Conservation (phyloP, 2,329 filamentous ascomycete genomes). For the Cercospora canescens region DNA sequence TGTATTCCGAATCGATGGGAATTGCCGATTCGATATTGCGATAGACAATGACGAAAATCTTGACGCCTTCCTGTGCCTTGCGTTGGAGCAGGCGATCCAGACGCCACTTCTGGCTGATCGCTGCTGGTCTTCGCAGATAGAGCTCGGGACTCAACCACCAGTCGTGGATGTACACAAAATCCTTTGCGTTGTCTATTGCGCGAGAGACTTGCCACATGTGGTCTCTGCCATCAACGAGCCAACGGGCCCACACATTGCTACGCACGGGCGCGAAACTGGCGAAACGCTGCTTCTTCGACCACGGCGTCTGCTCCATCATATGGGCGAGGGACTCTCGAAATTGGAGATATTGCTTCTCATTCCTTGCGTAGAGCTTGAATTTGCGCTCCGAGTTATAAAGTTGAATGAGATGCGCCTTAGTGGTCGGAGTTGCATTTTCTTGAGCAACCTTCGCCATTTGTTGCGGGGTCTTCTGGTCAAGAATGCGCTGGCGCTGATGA, state of each 20-base stretch:
- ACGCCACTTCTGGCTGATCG: conserved; percentile 97
- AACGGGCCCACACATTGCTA: conserved; percentile 84
- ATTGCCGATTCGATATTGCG: conserved; percentile 96
- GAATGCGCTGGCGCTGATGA: conserved; percentile 59
- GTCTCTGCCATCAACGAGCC: conserved; percentile 94
- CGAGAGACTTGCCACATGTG: conserved; percentile 99
- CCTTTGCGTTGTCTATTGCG: conserved; percentile 93
- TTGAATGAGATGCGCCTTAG: conserved; percentile 81
- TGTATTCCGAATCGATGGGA: conserved; percentile 97
- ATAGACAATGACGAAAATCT: conserved; percentile 97
- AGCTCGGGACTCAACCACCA: conserved; percentile 98
- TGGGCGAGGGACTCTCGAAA: conserved; percentile 90
- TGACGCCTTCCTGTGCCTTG: conserved; percentile 93
- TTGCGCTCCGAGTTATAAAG: conserved; percentile 91
- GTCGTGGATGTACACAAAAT: conserved; percentile 98
- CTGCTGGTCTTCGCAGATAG: conserved; percentile 89
- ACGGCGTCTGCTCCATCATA: conserved; percentile 80
- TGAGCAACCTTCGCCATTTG: conserved; percentile 64
- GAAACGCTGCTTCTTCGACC: conserved; percentile 83
- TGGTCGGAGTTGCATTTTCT: conserved; percentile 56
- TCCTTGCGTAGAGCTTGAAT: conserved; percentile 85
- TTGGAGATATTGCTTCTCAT: conserved; percentile 83
- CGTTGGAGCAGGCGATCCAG: conserved; percentile 89
- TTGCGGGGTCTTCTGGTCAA: conserved; percentile 57
- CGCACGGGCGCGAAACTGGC: conserved; percentile 91